These are phyloP conservation scores for Macadamia tetraphylla DNA, from an alignment of 164 flowering plant species.

Conservation along the genomic window DNA sequence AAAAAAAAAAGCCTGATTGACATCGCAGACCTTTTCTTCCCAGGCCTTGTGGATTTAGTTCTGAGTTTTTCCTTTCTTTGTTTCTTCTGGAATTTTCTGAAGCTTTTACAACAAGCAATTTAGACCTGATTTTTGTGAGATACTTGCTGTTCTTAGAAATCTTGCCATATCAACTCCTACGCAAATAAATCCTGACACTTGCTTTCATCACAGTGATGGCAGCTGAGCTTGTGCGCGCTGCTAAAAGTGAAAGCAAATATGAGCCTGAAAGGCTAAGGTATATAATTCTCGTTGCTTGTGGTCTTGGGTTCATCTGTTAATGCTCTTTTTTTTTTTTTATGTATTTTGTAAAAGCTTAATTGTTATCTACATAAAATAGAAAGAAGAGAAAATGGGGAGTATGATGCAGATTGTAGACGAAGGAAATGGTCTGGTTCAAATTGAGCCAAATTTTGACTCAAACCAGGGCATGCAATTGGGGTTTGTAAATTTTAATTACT, in stretches of 20 bases:
- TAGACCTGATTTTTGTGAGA: not conserved
- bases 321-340: too few species aligned
- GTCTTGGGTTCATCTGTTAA: too few species aligned
- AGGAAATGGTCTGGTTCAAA: too few species aligned
- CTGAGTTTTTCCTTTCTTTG: not conserved
- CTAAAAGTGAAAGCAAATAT: conserved; percentile 52
- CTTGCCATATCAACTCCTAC: not conserved
- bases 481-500: too few species aligned
- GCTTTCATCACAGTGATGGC: conserved; percentile 80
- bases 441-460: too few species aligned
- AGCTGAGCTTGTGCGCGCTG: conserved; percentile 84
- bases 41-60: not conserved
- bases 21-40: not conserved
- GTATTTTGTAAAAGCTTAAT: too few species aligned
- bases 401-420: too few species aligned
- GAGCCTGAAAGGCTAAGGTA: conserved; percentile 85
- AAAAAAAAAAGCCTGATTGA: not conserved
- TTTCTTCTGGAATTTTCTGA: not conserved
- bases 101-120: not conserved
- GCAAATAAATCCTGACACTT: not conserved
- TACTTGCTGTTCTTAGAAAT: not conserved
- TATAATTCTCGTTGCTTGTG: too few species aligned
- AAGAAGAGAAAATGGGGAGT: too few species aligned
- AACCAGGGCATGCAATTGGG: too few species aligned
- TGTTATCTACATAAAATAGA: too few species aligned